Conservation (phyloP, 345 rosid species). For the Carallia brachiata region DNA sequence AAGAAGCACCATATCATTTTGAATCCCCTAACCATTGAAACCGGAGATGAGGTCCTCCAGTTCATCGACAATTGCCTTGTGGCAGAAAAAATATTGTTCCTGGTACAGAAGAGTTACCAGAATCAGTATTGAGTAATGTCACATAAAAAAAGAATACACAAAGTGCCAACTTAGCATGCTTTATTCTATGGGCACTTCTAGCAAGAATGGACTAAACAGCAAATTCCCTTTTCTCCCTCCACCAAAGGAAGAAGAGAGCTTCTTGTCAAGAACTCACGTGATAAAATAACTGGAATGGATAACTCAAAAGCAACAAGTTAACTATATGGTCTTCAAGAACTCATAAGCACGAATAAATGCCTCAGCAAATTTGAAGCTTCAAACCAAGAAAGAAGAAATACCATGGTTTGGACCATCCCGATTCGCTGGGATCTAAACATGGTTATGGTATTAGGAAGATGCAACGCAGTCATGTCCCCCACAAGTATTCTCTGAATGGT, state of each 20-base stretch:
- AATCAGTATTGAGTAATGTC: not conserved
- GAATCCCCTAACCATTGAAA: constrained; percentile 8
- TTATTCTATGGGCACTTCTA: no score
- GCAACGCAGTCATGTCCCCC: constrained; percentile 85
- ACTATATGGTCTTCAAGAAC: constrained; percentile 4
- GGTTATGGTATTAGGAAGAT: constrained; percentile 62
- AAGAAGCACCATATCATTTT: not conserved
- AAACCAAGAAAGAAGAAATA: constrained; percentile 30
- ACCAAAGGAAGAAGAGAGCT: no score
- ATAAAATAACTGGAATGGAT: no score
- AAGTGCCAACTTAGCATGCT: not conserved
- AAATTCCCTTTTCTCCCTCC: no score
- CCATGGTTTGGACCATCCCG: constrained; percentile 97
- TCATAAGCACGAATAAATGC: not conserved
- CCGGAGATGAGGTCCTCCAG: constrained; percentile 49
- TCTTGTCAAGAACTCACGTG: no score
- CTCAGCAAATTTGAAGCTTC: constrained; percentile 7
- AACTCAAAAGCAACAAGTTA: not conserved
- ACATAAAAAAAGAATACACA: no score
- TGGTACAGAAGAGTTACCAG: constrained; percentile 15
- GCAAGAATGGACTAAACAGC: no score
- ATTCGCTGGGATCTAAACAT: constrained; percentile 74
- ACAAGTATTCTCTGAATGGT: constrained; percentile 84
- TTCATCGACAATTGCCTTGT: constrained; percentile 66
- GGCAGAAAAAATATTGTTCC: constrained; percentile 88